phyloP scores from a whole-genome alignment of 2,329 filamentous ascomycete species.

The Chaetomiaceae sp. region DNA sequence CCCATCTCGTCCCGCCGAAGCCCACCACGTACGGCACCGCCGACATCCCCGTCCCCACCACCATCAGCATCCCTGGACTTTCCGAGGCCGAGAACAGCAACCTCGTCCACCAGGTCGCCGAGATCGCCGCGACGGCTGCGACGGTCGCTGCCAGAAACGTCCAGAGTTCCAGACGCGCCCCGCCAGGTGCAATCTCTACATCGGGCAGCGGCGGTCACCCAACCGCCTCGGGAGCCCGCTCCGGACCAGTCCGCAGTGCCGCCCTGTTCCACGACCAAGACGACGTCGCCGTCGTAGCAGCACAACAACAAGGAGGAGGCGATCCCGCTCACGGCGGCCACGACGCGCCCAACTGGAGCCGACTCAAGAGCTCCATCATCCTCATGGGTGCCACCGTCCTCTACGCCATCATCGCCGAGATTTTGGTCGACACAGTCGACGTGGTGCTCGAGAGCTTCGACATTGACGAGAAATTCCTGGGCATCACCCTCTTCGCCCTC shows the following conservation, averaged over 20 bases:
- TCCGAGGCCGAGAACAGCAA: slow-evolving; percentile 77
- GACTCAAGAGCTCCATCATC: slow-evolving; percentile 84
- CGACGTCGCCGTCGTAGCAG: slow-evolving; percentile 36
- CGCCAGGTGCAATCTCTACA: slow-evolving; percentile 19
- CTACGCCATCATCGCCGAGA: slow-evolving; percentile 96
- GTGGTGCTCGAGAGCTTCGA: slow-evolving; percentile 87
- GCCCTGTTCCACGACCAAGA: slow-evolving; percentile 43
- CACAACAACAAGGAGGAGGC: slow-evolving; percentile 36
- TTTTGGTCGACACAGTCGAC: slow-evolving; percentile 93
- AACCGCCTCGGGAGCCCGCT: slow-evolving; percentile 25
- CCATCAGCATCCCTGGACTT: slow-evolving; percentile 61
- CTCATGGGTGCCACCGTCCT: slow-evolving; percentile 82
- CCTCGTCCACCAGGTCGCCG: slow-evolving; percentile 81
- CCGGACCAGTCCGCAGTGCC: slow-evolving; percentile 34
- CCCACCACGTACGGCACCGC: slow-evolving; percentile 41
- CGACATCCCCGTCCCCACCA: slow-evolving; percentile 38
- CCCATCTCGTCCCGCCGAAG: slow-evolving; percentile 75
- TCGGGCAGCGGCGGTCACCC: slow-evolving; percentile 14
- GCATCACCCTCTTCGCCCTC: slow-evolving; percentile 91
- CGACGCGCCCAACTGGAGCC: slow-evolving; percentile 98
- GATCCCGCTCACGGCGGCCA: slow-evolving; percentile 73
- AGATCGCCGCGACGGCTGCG: slow-evolving; percentile 88
- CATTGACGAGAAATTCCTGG: slow-evolving; percentile 95
- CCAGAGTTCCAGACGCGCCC: slow-evolving; percentile 12
- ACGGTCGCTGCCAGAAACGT: slow-evolving; percentile 81